These are phyloP conservation scores for Pisolithus microcarpus DNA, from an alignment of 768 basidiomycete genomes.

Conservation along the genomic window DNA sequence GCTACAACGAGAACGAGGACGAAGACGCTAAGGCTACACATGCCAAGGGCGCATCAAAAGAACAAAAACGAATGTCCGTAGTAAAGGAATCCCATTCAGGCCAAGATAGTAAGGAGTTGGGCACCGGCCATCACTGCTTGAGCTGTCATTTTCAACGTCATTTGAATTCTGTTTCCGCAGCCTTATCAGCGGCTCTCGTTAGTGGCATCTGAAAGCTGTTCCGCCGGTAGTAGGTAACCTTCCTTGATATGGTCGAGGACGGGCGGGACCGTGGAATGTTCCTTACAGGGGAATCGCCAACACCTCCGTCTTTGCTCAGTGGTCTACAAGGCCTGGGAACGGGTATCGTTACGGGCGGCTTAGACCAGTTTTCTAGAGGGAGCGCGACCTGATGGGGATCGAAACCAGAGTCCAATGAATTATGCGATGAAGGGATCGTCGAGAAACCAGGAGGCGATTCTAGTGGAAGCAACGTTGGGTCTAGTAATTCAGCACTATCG, in stretches of 20 bases:
- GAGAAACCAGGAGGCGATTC: constrained; percentile 20
- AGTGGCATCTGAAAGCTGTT: neutral
- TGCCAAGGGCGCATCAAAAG: neutral
- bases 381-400: constrained; percentile 14
- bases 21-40: neutral
- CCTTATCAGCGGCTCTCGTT: neutral
- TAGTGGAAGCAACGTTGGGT: constrained; percentile 8
- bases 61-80: neutral
- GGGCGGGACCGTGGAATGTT: neutral
- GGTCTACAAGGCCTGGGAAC: constrained; percentile 7
- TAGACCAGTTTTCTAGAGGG: constrained; percentile 14
- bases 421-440: constrained; percentile 25
- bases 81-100: too few relatives aligned
- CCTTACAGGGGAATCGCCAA: neutral
- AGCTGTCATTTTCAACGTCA: too few relatives aligned
- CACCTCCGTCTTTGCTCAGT: neutral
- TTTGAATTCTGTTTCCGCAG: too few relatives aligned
- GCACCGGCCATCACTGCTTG: too few relatives aligned
- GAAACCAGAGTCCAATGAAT: constrained; percentile 23
- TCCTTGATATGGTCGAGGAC: neutral
- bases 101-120: too few relatives aligned
- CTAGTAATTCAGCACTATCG: constrained; percentile 11
- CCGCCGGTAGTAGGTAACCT: neutral
- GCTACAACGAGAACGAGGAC: too few relatives aligned
- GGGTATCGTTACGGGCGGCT: constrained; percentile 14